Evolutionary conservation across 2,329 filamentous ascomycete species (phyloP).

Genomic region (Spiromastix sp.): DNA sequence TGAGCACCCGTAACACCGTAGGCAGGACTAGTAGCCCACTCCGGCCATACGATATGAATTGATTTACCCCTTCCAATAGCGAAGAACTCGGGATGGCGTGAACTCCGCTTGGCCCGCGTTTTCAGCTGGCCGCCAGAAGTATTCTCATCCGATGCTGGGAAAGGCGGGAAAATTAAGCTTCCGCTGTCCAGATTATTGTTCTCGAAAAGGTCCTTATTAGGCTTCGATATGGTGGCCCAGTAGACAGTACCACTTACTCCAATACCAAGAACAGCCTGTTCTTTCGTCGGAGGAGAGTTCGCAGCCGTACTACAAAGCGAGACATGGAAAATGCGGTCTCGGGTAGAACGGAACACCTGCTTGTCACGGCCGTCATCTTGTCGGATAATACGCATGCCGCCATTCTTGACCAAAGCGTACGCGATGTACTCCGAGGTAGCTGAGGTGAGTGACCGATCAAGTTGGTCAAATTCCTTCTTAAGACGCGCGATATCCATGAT

Average conservation of each 20-base stretch:
- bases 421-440: constrained; percentile 86
- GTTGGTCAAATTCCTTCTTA: constrained; percentile 96
- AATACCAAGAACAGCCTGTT: constrained; percentile 81
- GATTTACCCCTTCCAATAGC: constrained; percentile 92
- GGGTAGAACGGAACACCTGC: constrained; percentile 81
- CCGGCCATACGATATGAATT: constrained; percentile 73
- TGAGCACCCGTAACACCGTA: constrained; percentile 43
- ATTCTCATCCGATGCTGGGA: constrained; percentile 77
- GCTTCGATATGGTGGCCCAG: constrained; percentile 73
- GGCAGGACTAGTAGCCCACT: constrained; percentile 39
- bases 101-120: constrained; percentile 85
- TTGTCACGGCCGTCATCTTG: constrained; percentile 89
- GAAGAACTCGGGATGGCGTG: constrained; percentile 83
- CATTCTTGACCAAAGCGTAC: constrained; percentile 88
- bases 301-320: constrained; percentile 62
- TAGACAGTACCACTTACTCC: constrained; percentile 95
- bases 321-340: constrained; percentile 92
- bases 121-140: constrained; percentile 86
- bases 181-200: constrained; percentile 71
- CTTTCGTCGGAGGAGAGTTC: constrained; percentile 43
- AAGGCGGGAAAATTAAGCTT: constrained; percentile 81
- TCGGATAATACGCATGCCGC: constrained; percentile 83
- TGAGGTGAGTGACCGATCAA: constrained; percentile 85
- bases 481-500: constrained; percentile 88
- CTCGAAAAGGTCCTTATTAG: constrained; percentile 68